Percentiles rank a stretch among this genome's conserved stretches.
These are phyloP conservation scores for Diaporthe citri DNA, from an alignment of 2,329 filamentous ascomycete species.

Conservation along the genomic window DNA sequence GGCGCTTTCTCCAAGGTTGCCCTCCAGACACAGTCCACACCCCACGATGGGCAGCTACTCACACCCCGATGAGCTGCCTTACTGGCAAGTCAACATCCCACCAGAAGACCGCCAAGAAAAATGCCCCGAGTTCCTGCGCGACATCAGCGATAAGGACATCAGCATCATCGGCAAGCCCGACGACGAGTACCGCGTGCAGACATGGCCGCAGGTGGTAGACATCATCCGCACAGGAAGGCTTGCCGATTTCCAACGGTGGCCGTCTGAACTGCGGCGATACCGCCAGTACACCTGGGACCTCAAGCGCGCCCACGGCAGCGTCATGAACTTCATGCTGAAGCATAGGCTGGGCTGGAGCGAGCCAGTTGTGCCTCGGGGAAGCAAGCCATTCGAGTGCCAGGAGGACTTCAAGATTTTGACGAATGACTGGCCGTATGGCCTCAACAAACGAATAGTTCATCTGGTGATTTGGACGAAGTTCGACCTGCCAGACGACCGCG, in stretches of 20 bases:
- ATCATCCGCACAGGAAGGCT: constrained; percentile 77
- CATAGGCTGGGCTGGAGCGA: constrained; percentile 77
- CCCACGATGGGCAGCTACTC: constrained; percentile 52
- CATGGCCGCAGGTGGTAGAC: constrained; percentile 77
- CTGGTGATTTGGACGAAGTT: constrained; percentile 96
- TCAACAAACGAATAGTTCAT: constrained; percentile 83
- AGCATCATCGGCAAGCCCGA: constrained; percentile 79
- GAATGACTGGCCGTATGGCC: constrained; percentile 96
- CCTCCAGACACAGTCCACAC: not conserved
- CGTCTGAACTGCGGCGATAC: constrained; percentile 84
- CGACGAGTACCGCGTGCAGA: constrained; percentile 69
- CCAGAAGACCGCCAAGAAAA: constrained; percentile 68
- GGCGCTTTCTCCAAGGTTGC: not conserved
- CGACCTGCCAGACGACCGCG: constrained; percentile 75
- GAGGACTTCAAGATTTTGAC: constrained; percentile 79
- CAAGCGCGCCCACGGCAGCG: constrained; percentile 76
- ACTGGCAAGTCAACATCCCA: constrained; percentile 88
- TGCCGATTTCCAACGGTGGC: constrained; percentile 80
- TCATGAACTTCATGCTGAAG: constrained; percentile 81
- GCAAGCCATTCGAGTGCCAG: constrained; percentile 57
- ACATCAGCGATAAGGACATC: constrained; percentile 76
- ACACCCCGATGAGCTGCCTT: constrained; percentile 61
- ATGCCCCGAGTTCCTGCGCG: constrained; percentile 79
- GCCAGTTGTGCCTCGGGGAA: constrained; percentile 52
- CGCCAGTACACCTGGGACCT: constrained; percentile 76